Base-by-base conservation (phyloP, 2,329 filamentous ascomycete genomes). In the Xylaria sp. region DNA sequence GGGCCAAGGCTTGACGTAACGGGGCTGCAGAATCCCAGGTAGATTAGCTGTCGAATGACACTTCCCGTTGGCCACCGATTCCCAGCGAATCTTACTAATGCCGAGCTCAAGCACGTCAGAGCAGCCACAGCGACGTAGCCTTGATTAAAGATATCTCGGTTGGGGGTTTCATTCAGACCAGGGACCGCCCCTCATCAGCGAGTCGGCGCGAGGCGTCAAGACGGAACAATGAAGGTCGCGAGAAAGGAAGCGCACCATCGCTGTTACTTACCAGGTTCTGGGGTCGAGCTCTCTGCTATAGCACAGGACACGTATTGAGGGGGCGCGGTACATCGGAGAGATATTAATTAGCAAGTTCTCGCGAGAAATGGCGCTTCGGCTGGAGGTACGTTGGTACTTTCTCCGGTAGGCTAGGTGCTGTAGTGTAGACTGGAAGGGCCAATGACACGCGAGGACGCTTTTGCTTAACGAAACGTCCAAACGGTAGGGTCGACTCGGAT, bases 161-260 rank as follows among this genome's bases (percentile, higher is more conserved):
- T 56, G 18, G 13, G 18, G 25, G 56, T 61, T 57, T 51, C 51
- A 65, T 18, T 57, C 44, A 50, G 28, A 55, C 52, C 52, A 50
- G 50, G 37, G 37, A 52, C 39, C 15, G 46, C 39, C 13, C 15
- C 18, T 18, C 55, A 39, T 44, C 25, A 50, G 51, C 41, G 34
- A 57, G 20, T n/a, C 32, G 50, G 50, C 50, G 18, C 4, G n/a
- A 48, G 28, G 28, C n/a, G 52, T 37, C 28, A 55, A 20, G 52
- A 37, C 28, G 13, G n/a, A 46, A 59, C 1, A 18, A 51, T 15
- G 13, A 56, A 56, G 54, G 61, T 44, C 18, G 60, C 28, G 13
- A 50, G 55, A 50, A 34, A 12, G 32, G 55, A 65, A 60, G 23
- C 48, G 60, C 61, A 32, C 51, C 55, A 68, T 58, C 54, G 20